Conservation (phyloP, 2,329 filamentous ascomycete genomes). For the Helotiales sp. region DNA sequence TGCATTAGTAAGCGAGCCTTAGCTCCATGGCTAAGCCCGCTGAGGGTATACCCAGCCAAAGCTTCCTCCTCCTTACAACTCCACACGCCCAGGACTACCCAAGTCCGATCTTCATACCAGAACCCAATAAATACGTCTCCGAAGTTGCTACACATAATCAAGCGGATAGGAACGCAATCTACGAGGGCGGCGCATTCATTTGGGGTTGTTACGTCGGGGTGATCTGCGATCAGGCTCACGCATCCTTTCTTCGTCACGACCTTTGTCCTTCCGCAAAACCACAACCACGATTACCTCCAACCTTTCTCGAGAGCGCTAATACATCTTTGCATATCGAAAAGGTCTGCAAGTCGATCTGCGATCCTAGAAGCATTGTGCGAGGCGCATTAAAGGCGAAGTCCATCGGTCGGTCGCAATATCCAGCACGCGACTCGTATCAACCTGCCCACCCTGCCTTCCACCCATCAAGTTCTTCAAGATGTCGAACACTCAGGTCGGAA, state of each 20-base stretch:
- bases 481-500: conserved; percentile 49
- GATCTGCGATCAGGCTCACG: neutral
- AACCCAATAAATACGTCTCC: conserved; percentile 18
- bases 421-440: neutral
- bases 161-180: conserved; percentile 6
- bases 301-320: neutral
- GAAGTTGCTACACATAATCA: conserved; percentile 15
- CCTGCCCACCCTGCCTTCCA: neutral
- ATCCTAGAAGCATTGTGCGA: neutral
- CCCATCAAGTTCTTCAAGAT: conserved; percentile 26
- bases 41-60: conserved; percentile 27
- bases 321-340: neutral
- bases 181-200: conserved; percentile 5
- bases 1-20: conserved; percentile 24
- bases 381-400: neutral
- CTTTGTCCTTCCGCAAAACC: neutral
- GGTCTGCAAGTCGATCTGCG: neutral
- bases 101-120: conserved; percentile 8
- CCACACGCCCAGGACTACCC: conserved; percentile 20
- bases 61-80: conserved; percentile 29
- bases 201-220: conserved; percentile 13
- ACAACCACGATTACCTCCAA: neutral
- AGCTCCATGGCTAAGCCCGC: conserved; percentile 8
- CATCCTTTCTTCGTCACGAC: neutral
- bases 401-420: neutral